Conservation (phyloP, 208 protist genomes). For the Trypanosomatidae sp. region DNA sequence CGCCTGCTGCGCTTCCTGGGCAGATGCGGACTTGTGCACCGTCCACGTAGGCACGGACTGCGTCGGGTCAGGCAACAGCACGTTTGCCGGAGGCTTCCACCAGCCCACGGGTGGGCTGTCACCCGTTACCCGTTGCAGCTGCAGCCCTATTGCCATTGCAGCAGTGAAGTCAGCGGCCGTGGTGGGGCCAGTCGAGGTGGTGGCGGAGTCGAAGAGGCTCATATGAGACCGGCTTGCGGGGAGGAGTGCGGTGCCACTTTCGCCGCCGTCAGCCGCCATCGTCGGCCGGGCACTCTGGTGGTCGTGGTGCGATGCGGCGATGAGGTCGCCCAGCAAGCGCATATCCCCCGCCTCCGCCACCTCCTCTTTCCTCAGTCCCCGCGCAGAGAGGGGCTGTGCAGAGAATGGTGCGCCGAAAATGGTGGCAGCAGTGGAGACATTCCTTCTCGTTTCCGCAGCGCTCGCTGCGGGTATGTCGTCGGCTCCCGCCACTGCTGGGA, state of each 20-base stretch:
- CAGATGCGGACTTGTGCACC: conserved; percentile 8
- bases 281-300: background rate
- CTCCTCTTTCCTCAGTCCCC: conserved; percentile 11
- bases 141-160: conserved; percentile 4
- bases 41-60: conserved; percentile 9
- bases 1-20: conserved; percentile 18
- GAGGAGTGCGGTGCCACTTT: background rate
- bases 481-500: background rate
- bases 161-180: background rate
- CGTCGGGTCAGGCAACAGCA: conserved; percentile 27
- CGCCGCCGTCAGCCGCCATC: background rate
- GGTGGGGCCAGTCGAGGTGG: background rate
- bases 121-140: conserved; percentile 4
- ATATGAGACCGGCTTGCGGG: background rate
- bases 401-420: background rate
- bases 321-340: conserved; percentile 16
- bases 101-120: conserved; percentile 19
- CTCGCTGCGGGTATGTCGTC: background rate
- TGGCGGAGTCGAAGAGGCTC: background rate
- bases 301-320: background rate
- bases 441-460: background rate
- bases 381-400: background rate
- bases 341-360: conserved; percentile 1
- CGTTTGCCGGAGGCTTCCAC: conserved; percentile 29
- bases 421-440: background rate